These are phyloP conservation scores for Chytriomyces sp. DNA, from an alignment of 192 early-diverging fungal genomes.

Conservation along the genomic window DNA sequence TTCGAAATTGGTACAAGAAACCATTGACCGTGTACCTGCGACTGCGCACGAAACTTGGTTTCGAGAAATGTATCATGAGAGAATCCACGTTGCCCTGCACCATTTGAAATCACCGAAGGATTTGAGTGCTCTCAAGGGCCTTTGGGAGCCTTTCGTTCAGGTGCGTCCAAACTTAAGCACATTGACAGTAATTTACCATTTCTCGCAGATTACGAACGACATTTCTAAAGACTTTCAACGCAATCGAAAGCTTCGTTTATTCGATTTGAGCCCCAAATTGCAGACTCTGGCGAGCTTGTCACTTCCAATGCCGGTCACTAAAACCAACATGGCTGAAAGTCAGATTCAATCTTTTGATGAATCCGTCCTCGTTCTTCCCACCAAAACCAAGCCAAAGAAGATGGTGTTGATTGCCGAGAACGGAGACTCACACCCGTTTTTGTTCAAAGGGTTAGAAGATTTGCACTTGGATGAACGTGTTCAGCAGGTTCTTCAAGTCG, in stretches of 20 bases:
- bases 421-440: constrained; percentile 64
- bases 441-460: constrained; percentile 94
- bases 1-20: constrained; percentile 55
- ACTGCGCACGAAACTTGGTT: constrained; percentile 77
- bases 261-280: constrained; percentile 55
- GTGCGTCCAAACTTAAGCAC: constrained; percentile 41
- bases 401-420: constrained; percentile 62
- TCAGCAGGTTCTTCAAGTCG: constrained; percentile 74
- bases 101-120: constrained; percentile 46
- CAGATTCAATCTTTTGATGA: constrained; percentile 58
- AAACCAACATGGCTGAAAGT: neutral
- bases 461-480: constrained; percentile 89
- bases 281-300: neutral
- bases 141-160: constrained; percentile 62
- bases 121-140: constrained; percentile 48
- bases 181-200: neutral
- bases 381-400: constrained; percentile 94
- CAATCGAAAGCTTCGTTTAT: constrained; percentile 50
- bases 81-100: constrained; percentile 58
- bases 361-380: constrained; percentile 63
- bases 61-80: constrained; percentile 49
- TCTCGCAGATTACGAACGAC: constrained; percentile 54
- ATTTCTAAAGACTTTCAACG: constrained; percentile 59
- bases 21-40: constrained; percentile 32
- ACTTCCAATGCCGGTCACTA: neutral